Base-by-base conservation (phyloP, 2,329 filamentous ascomycete genomes). In the Pseudocercospora pini-densiflorae region DNA sequence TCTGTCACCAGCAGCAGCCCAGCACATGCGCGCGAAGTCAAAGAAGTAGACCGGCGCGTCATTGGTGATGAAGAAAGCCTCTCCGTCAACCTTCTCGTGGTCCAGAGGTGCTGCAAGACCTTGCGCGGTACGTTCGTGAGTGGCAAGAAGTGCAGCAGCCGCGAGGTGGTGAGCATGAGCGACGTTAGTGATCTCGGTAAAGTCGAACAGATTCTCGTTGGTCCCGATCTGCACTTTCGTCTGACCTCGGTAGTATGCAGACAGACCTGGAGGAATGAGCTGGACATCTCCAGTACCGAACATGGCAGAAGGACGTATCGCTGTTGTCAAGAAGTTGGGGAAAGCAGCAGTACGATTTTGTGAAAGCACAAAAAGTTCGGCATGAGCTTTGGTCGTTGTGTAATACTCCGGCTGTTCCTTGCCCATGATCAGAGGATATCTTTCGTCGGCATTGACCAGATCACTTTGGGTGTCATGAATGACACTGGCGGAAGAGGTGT, bases 161-260 rank as follows among this genome's bases (percentile, higher is more conserved):
- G 82, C 83, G 12, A 86, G 79, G 59, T 86, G 75, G 68, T 87
- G 84, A 0, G 81, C 84, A 70, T 85, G 80, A 2, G 82, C 82
- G 14, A 85, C 80, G 72, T 86, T 86, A 47, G 78, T 82, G 53
- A 84, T 81, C 70, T 85, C 85, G 43, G 83, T 84, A 68, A 84
- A 85, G 74, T 86, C 84, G 76, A 84, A 86, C 1, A 85, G 76
- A 72, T 86, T 86, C 63, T 81, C 79, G 72, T 86, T 85, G 21
- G 77, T 73, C 61, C 84, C 84, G 57, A 86, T 77, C 68, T 86
- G 83, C 68, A 82, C 81, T 71, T 82, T 84, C 64, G 79, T 82
- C 73, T 84, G 82, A 43, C 83, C 81, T 60, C 79, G 79, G 71
- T 78, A 79, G 72, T 81, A 83, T 1, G 80, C 81, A n/a, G 69